Evolutionary conservation across 805 yeast species (phyloP), one percentile per base, ranked within the genome.

Genomic region (Isabelozyma heimii): DNA sequence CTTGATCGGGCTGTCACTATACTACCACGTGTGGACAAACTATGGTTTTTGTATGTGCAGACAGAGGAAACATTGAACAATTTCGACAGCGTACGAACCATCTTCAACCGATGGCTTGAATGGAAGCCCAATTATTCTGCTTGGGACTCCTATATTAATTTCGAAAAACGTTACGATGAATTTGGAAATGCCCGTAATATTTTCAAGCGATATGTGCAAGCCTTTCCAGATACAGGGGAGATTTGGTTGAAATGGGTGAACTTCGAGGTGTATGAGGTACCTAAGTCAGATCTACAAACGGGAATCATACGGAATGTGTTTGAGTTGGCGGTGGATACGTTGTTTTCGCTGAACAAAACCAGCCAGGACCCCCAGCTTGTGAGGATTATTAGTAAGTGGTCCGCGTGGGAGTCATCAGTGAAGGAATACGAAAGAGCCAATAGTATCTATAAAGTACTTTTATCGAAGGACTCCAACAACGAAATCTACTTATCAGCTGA

Each of bases 1-100:
- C 70, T 92, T 28, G 91, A 90, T 46, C 71, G 97, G 40, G 95
- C 90, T 0, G 83, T 87, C 0, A 77, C 83, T 1, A 65, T 82
- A 0, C 69, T 91, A 24, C 98, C 98, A 0, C 73, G 89, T 24
- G 83, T 86, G 4, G 91, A 87, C 57, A 91, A 91, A 62, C 68
- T 92, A 16, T 92, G 98, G 97, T 88, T 81, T 61, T 77, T 83
- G 51, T 91, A 89, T 59, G 84, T 88, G 7, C 84, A 86, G 42
- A 79, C 91, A 14, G 97, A 91, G 65, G 97, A 91, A 65, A 77
- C 87, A 0, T 67, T 90, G 24, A 84, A 83, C 38, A 83, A 89
- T 59, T 68, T 81, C 39, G 62, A 70, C 4, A 84, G 85, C 7
- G 85, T 85, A 2, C 67, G 96, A 45, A 65, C 67, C 12, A 73